A percentile compares a stretch with the other conserved stretches of the same genome.
These are phyloP conservation scores for Podaxis sp. DNA, from an alignment of 768 basidiomycete genomes.

Conservation along the genomic window DNA sequence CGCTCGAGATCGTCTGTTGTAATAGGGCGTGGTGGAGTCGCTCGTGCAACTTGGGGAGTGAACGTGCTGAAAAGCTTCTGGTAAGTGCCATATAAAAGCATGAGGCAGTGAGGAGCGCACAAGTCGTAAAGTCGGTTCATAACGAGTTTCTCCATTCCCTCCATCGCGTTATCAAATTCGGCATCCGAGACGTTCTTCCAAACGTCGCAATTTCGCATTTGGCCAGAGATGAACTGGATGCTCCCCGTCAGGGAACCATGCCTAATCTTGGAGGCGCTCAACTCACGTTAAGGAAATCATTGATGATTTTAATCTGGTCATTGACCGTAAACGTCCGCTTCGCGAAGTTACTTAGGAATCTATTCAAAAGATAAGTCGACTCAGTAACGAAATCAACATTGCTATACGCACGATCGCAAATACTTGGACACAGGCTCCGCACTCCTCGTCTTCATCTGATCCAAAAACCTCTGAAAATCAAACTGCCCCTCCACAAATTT, in stretches of 20 bases:
- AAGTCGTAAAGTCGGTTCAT: slow-evolving; percentile 98
- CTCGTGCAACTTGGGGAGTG: slow-evolving; percentile 75
- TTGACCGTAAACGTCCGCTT: slow-evolving; percentile 89
- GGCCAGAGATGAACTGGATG: slow-evolving; percentile 79
- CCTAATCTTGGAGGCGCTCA: slow-evolving; percentile 13
- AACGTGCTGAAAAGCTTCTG: slow-evolving; percentile 66
- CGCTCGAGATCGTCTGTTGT: slow-evolving; percentile 97
- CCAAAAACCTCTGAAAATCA: slow-evolving; percentile 93
- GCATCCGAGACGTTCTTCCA: slow-evolving; percentile 78
- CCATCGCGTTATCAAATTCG: slow-evolving; percentile 96
- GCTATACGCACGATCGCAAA: slow-evolving; percentile 83
- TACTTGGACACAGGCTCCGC: slow-evolving; percentile 96
- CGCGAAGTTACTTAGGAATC: slow-evolving; percentile 91
- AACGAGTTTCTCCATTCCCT: slow-evolving; percentile 99
- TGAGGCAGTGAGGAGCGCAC: slow-evolving; percentile 46
- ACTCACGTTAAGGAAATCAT: slow-evolving; percentile 86
- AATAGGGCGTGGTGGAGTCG: slow-evolving; percentile 69
- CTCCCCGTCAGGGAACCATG: neutral
- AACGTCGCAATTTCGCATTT: slow-evolving; percentile 82
- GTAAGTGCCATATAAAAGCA: neutral
- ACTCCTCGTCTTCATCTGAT: slow-evolving; percentile 85
- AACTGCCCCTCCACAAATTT: slow-evolving; percentile 53
- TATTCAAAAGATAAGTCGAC: slow-evolving; percentile 29
- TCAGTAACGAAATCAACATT: neutral
- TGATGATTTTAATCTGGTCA: slow-evolving; percentile 94